Base-by-base conservation (phyloP, 768 basidiomycete species). In the Termitomyces eurrhizus region DNA sequence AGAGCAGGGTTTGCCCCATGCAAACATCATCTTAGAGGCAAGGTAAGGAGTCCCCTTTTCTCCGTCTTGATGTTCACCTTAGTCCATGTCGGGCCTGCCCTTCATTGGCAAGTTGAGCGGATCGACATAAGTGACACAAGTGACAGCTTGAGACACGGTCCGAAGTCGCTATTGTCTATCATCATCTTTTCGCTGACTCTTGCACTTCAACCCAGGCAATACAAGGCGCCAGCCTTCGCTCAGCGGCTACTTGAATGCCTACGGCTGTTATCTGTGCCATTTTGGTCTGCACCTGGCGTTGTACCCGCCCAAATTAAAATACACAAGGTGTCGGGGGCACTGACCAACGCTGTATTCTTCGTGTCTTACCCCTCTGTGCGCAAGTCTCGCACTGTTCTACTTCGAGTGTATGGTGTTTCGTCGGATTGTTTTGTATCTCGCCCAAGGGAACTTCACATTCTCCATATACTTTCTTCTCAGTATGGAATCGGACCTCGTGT, bases 311-410 rank as follows among this genome's bases (percentile, higher is more conserved):
- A 76, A 35, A 68, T 95, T 54, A 78, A 77, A 57, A 81, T 98
- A 64, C 80, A 79, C 69, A 95, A 90, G 70, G 89, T 95, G 26
- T 93, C 95, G 7, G 95, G 96, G 9, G 89, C 93, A 12, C 75
- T 98, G 64, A 99, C 96, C 45, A 99, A 99, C 73, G 90, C 92
- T 58, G 94, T 99, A 58, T 98, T 93, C 77, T 99, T 98, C 75
- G 89, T 98, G 57, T 92, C 95, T 11, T 93, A 86, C 69, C 78
- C 84, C 41, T 70, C 77, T 36, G 70, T 73, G 21, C 77, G 75
- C 57, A 76, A 72, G 58, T 73, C 76, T 56, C 81, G 77, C 65
- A 95, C 92, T 1, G 73, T 98, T 32, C 81, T 99, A 11, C 84
- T 98, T 61, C 89, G 97, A 62, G 84, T 99, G 58, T 99, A 98